phyloP scores from a whole-genome alignment of 192 early-diverging fungal genomes.

The Entophlyctis luteolus region DNA sequence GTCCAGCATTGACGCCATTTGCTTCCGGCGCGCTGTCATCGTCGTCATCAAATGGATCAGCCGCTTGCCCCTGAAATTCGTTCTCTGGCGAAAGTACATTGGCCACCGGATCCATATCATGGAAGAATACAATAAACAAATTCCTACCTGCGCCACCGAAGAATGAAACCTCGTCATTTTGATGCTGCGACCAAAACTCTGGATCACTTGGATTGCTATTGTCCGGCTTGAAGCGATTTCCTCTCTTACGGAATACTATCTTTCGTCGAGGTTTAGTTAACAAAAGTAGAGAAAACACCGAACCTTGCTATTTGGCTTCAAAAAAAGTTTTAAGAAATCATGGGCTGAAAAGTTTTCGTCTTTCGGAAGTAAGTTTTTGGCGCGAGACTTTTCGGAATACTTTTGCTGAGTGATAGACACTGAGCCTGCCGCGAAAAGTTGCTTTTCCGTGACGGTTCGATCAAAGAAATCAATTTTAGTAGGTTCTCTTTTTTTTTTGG shows the following conservation, averaged over 20 bases:
- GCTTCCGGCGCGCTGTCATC: neutral
- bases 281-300: neutral
- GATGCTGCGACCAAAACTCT: conserved; percentile 30
- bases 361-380: conserved; percentile 72
- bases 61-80: too few relatives aligned
- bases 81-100: too few relatives aligned
- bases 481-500: conserved; percentile 36
- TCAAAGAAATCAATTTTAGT: conserved; percentile 22
- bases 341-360: conserved; percentile 73
- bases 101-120: too few relatives aligned
- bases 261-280: neutral
- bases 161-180: conserved; percentile 21
- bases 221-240: too few relatives aligned
- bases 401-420: conserved; percentile 56
- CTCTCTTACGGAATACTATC: conserved; percentile 1
- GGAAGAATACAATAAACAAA: too few relatives aligned
- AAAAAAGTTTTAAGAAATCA: conserved; percentile 58
- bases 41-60: neutral
- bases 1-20: neutral
- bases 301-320: conserved; percentile 42
- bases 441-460: conserved; percentile 7
- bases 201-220: conserved; percentile 10
- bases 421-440: conserved; percentile 67
- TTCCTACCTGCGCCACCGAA: too few relatives aligned
- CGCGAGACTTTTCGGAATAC: conserved; percentile 43